These are phyloP conservation scores for Penicillium chermesinum DNA, from an alignment of 495 filamentous ascomycete genomes.

Conservation along the genomic window DNA sequence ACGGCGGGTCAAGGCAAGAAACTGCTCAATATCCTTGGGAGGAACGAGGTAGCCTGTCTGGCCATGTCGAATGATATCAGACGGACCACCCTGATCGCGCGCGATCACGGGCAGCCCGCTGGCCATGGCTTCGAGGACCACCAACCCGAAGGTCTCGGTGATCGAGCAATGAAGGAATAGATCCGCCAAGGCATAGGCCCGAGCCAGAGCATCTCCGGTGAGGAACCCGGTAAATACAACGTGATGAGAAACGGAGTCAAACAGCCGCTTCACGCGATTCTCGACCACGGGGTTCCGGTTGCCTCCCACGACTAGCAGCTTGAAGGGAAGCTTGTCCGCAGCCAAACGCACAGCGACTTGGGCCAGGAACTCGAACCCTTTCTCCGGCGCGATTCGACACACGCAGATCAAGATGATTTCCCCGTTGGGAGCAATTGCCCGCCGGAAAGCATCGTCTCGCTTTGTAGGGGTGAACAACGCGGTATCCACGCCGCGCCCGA, in stretches of 20 bases:
- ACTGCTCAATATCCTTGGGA: conserved; percentile 48
- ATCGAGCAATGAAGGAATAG: conserved; percentile 61
- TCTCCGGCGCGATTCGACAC: conserved; percentile 57
- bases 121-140: conserved; percentile 62
- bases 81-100: conserved; percentile 58
- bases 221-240: conserved; percentile 57
- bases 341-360: conserved; percentile 43
- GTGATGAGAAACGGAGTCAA: conserved; percentile 39
- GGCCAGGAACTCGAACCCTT: conserved; percentile 59
- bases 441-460: conserved; percentile 41
- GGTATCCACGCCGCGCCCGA: conserved; percentile 59
- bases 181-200: conserved; percentile 55
- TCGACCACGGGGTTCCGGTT: conserved; percentile 56
- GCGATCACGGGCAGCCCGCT: conserved; percentile 60
- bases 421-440: conserved; percentile 47
- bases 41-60: conserved; percentile 53
- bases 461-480: conserved; percentile 47
- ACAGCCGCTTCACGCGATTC: conserved; percentile 47
- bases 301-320: conserved; percentile 56
- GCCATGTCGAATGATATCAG: conserved; percentile 53
- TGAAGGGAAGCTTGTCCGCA: conserved; percentile 50
- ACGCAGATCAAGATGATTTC: conserved; percentile 58
- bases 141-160: conserved; percentile 62
- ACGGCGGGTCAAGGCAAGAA: conserved; percentile 41
- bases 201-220: conserved; percentile 48